Base-by-base conservation (phyloP, 805 yeast species). In the Schwanniomyces yamadae region DNA sequence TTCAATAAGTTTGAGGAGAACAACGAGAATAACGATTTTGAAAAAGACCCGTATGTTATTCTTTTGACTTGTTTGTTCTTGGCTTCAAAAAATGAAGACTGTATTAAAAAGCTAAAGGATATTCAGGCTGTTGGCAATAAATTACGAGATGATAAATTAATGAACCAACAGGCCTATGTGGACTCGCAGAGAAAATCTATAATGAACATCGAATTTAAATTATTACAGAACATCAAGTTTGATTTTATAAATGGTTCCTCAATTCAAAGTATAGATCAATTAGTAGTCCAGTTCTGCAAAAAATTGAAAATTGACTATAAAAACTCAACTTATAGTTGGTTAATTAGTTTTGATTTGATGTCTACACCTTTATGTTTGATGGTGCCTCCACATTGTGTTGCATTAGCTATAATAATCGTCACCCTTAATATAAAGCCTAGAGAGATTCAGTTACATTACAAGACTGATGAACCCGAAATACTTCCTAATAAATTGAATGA, bases 1-100 rank as follows among this genome's bases (percentile, higher is more conserved):
- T 79, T 81, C 57, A 83, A 84, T 52, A 61, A 62, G 41, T 82
- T 82, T 49, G 78, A 74, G 28, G 61, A 52, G 8, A 35, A 33
- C 17, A 40, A 36, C 39, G 68, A 71, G 9, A 46, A 51, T 18
- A 53, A 48, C 19, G 61, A 58, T 31, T 46, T 58, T 20, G 70
- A 63, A 33, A 60, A 52, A 27, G 67, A 73, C 35, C 77, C 80
- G 28, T 70, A 69, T 44, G 80, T 82, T 28, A 74, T 85, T n/a
- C 85, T 86, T 0, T 59, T 82, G 6, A 73, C 91, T 7, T 74
- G 88, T 36, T 54, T 89, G 6, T 75, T 84, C 39, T 63, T 86
- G 11, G 84, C 95, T 2, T 66, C 82, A 28, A 87, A 89, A 56
- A 78, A 80, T 44, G 95, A 86, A 51, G 96, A 89, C 52, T 85